Evolutionary conservation across 139 green algal genomes (phyloP), one percentile per base, ranked within the genome.

Genomic region (Chlorella sp.): DNA sequence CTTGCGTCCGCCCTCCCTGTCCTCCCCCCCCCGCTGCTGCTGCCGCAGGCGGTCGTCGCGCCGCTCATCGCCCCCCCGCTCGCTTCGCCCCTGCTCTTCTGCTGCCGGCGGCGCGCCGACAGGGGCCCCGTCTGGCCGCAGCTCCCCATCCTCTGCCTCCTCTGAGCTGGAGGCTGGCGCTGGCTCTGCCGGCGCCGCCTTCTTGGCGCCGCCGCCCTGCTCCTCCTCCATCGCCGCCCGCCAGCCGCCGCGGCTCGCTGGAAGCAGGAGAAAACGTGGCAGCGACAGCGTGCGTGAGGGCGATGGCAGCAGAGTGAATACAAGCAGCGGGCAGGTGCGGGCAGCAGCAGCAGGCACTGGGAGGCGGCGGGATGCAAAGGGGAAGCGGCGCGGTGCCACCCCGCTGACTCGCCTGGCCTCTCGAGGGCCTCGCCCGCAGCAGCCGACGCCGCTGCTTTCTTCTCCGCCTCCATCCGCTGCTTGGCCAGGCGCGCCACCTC

Each of bases 211-310:
- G n/a, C n/a, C n/a, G n/a, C n/a, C n/a, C 11, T 40, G 53, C 8
- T 67, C 69, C 2, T 75, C 69, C 40, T 75, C 69, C 40, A 65
- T 8, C 0, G 40, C 27, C 0, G 69, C 41, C 2, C 69, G 69
- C 69, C 69, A 75, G n/a, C n/a, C n/a, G n/a, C 69, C 69, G 19
- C 69, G 69, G 1, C 53, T 67, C 23, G 69, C 69, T 75, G 69
- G 40, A 33, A 11, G 14, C 53, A 64, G 58, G 36, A 31, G 8
- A 36, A 7, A 15, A 6, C 4, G 12, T 21, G 15, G 7, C 46
- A 48, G 61, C 3, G 7, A 17, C 38, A 33, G 31, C 15, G 31
- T 3, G 12, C 8, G 45, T 6, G 11, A 1, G 33, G 65, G 40
- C 23, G 15, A 59, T 8, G 43, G 7, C 14, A 29, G 42, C 29